A percentile compares a stretch with the other conserved stretches of the same genome.
Conservation (phyloP, 257 asterid genomes). For the Lycium ferocissimum region DNA sequence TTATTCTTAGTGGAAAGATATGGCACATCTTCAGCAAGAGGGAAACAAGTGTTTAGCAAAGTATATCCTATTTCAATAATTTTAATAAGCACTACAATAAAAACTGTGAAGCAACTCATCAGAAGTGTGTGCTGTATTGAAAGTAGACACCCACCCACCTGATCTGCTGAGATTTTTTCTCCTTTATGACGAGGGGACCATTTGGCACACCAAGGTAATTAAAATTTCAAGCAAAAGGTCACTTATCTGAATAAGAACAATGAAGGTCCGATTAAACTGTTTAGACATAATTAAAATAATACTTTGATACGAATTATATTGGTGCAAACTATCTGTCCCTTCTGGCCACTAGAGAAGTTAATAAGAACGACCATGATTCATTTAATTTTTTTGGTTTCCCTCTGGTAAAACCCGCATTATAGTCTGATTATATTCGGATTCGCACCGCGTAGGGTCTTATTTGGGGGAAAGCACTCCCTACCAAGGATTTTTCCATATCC, state of each 20-base stretch:
- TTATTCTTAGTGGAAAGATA: neutral
- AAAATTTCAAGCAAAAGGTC: neutral
- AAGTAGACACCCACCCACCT: neutral
- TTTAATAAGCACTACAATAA: neutral
- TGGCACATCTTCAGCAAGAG: neutral
- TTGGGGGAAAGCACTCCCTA: too few species aligned
- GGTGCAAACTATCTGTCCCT: conserved; percentile 3
- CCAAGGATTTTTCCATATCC: too few species aligned
- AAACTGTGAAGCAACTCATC: neutral
- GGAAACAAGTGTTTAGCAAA: neutral
- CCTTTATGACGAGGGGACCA: conserved; percentile 23
- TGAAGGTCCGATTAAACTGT: neutral
- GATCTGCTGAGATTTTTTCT: neutral
- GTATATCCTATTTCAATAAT: neutral
- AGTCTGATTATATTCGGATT: too few species aligned
- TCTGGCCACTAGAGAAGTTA: neutral
- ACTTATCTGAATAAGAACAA: neutral
- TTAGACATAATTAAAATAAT: neutral
- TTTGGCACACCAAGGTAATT: neutral
- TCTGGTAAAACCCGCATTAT: too few species aligned
- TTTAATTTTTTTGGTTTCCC: neutral
- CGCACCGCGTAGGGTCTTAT: too few species aligned
- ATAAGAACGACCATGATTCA: neutral
- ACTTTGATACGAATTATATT: neutral
- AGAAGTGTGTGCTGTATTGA: neutral